Evolutionary conservation across 1,284 basidiomycete genomes (phyloP), one percentile per base, ranked within the genome.

Genomic region (Cutaneotrichosporon daszewskae): DNA sequence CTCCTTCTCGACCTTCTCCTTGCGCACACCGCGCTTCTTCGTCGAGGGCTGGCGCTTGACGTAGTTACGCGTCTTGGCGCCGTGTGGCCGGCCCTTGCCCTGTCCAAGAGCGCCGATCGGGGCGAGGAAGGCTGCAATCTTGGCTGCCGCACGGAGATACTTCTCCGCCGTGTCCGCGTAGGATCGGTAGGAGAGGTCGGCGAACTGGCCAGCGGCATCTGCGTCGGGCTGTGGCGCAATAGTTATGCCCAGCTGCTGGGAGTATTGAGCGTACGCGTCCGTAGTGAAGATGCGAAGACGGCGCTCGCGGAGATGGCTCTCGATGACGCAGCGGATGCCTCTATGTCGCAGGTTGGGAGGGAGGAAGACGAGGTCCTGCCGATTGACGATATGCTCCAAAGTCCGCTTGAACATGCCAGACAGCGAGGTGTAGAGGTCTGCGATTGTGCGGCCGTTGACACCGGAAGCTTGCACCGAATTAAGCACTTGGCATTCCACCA

Each of bases 341-440:
- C 49, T 36, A 19, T 48, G 45, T 31, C 56, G 54, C 5, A 69
- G 45, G 28, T 66, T 58, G 1, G 60, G 53, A 0, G 62, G 61
- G 0, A 57, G 33, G 20, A 32, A 49, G 13, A 44, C 52, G 1
- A 51, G 51, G 24, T 65, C 60, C 19, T 47, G 45, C 17, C 63
- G 56, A 12, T 57, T 32, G 28, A 65, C 45, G 25, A 54, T 47
- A 40, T 58, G 61, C 32, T 68, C 66, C 33, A 66, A 45, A 4
- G 52, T 47, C 19, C 63, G 58, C 40, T 59, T 62, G 49, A 52
- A 63, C 26, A 58, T 32, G 9, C 42, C 46, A 10, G 44, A 49
- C 1, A 60, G 35, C 14, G 29, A 25, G 16, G 44, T 39, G 14
- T 43, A 48, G 20, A 64, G 40, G 20, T 60, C 58, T 4, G 47